A percentile compares a stretch with the other conserved stretches of the same genome.
Evolutionary conservation across 2,329 filamentous ascomycete genomes (phyloP).

Genomic region (Parafenestella ontariensis): DNA sequence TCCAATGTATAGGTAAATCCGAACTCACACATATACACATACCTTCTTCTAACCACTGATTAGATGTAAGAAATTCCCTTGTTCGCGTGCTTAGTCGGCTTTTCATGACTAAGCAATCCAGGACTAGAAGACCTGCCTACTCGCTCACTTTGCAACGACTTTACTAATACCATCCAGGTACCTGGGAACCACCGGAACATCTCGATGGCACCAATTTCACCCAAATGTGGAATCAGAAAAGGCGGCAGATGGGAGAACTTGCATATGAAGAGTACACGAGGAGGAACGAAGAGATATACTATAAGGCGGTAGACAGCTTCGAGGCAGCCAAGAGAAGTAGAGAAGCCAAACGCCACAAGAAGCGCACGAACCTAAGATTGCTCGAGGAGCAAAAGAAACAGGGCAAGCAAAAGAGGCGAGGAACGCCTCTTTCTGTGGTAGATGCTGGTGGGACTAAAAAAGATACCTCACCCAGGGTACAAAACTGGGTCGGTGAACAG

Average conservation of each 20-base stretch:
- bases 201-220: conserved; percentile 18
- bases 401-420: neutral
- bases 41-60: neutral
- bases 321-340: conserved; percentile 11
- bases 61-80: conserved; percentile 13
- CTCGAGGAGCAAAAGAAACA: too few relatives aligned
- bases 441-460: conserved; percentile 22
- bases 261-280: conserved; percentile 11
- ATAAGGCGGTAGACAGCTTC: conserved; percentile 9
- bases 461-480: conserved; percentile 9
- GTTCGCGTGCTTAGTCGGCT: neutral
- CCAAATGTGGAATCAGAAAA: conserved; percentile 15
- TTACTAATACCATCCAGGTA: conserved; percentile 21
- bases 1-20: conserved; percentile 47
- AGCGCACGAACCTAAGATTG: conserved; percentile 15
- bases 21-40: neutral
- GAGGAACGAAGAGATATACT: conserved; percentile 13
- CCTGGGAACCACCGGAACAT: conserved; percentile 36
- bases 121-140: too few relatives aligned
- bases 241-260: conserved; percentile 8
- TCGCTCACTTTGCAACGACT: neutral
- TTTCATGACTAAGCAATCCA: too few relatives aligned
- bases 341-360: conserved; percentile 22
- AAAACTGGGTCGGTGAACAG: conserved; percentile 1
- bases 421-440: conserved; percentile 2